Evolutionary conservation across 2,329 filamentous ascomycete species (phyloP), one percentile per base, ranked within the genome.

Genomic region (Colletotrichum theobromicola): DNA sequence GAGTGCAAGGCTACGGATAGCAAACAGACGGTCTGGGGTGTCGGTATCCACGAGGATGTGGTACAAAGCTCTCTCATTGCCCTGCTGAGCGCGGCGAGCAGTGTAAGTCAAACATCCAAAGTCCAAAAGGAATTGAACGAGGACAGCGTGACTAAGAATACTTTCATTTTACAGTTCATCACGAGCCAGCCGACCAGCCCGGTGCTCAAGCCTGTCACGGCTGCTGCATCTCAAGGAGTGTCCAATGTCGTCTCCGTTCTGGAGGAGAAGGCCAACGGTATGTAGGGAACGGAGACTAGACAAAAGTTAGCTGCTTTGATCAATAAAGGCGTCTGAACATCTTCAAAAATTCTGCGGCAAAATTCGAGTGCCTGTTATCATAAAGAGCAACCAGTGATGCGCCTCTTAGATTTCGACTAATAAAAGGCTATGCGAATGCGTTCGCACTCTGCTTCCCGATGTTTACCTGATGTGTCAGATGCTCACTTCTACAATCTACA

Each of bases 11-110:
- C 92, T 21, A 85, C 90, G 5, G 91, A 90, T 61, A 93, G 89
- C 76, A 90, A 90, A 68, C 88, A 94, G 79, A 93, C 91, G 80
- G 93, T 98, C 4, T 98, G 95, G 95, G 95, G 95, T 78, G 94
- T 98, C 9, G 95, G 95, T 37, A 94, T 98, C 79, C 95, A 98
- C 82, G 93, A 96, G 82, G 96, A 98, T 87, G 95, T 97, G 75
- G 95, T 97, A 24, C 94, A 97, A 84, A 95, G 94, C 79, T 96
- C 93, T 83, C 90, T 98, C 80, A 94, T 95, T 82, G 96, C 96
- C 72, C 88, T 98, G 78, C 87, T 98, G 82, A 94, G 93, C 79
- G 96, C 95, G 64, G 95, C 96, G 67, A 94, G 92, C 83, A 96
- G 94, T 81, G 95, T 97, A 88, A 90, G 94, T 90, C 73, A 61